Base-by-base conservation (phyloP, 2,329 filamentous ascomycete genomes). In the Monilinia fructigena region DNA sequence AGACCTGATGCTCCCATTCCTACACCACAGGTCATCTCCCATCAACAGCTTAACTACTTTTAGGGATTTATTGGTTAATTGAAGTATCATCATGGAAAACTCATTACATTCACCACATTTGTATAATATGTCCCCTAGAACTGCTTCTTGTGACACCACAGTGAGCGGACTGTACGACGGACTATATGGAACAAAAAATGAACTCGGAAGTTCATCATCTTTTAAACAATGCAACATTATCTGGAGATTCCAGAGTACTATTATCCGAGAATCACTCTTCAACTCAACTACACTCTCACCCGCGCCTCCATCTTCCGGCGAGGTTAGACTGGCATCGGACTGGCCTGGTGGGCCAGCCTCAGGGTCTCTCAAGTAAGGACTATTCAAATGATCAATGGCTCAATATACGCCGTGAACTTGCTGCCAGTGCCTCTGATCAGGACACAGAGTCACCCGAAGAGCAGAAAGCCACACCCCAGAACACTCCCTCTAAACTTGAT, bases 81-180 rank as follows among this genome's bases (percentile, higher is more conserved):
- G n/a, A 50, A 60, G n/a, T 50, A 50, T 50, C 16, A 60, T 50
- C 58, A 60, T 8, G 58, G 47, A 38, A n/a, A 60, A 50, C 38
- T 60, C 58, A 60, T 48, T 50, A 60, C 47, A 26, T 60, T 38
- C 31, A 60, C 45, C 28, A 26, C 45, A 60, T 38, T 20, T 50
- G 20, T 60, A 60, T 50, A 50, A 60, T 18, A 60, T 14, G 16
- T 18, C 5, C 14, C n/a, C 18, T 23, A 28, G 38, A 4, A 1
- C 14, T 28, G 20, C 28, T 14, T 26, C 23, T 18, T 6, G 31
- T 50, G 58, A 35, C n/a, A 10, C 5, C 31, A n/a, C 18, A n/a
- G 1, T 20, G 1, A 35, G 20, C 14, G 31, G 28, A 7, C 38
- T 50, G 26, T 60, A 50, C 31, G 58, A 50, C 20, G 58, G 47